These are phyloP conservation scores for Claviceps citrina DNA, from an alignment of 2,329 filamentous ascomycete genomes.

Conservation along the genomic window DNA sequence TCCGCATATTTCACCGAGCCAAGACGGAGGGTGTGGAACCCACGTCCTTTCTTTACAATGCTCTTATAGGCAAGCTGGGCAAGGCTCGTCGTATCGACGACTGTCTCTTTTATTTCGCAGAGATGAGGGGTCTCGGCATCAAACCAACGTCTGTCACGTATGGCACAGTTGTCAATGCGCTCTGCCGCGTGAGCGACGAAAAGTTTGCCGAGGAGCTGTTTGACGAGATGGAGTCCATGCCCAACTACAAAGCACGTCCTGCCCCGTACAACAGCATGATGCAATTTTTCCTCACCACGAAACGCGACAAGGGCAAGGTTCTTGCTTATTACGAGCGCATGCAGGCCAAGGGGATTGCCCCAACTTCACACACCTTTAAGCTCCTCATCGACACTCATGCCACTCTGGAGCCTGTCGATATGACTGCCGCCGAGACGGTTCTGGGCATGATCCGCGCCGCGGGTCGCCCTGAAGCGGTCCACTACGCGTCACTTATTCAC, in stretches of 20 bases:
- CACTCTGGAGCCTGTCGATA: slow-evolving; percentile 79
- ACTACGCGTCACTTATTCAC: slow-evolving; percentile 91
- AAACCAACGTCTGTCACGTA: slow-evolving; percentile 96
- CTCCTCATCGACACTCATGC: slow-evolving; percentile 90
- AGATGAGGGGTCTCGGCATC: slow-evolving; percentile 87
- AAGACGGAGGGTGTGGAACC: slow-evolving; percentile 89
- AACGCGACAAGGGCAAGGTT: slow-evolving; percentile 89
- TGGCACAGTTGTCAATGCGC: slow-evolving; percentile 91
- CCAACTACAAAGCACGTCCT: slow-evolving; percentile 94
- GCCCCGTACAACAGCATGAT: slow-evolving; percentile 99
- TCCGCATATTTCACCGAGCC: slow-evolving; percentile 92
- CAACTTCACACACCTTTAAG: slow-evolving; percentile 94
- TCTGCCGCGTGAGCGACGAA: slow-evolving; percentile 93
- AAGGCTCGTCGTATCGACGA: slow-evolving; percentile 97
- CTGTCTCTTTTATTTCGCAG: slow-evolving; percentile 92
- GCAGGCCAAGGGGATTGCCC: slow-evolving; percentile 70
- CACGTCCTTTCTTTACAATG: slow-evolving; percentile 95
- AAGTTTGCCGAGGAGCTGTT: slow-evolving; percentile 96
- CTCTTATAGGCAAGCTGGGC: slow-evolving; percentile 91
- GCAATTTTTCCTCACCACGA: slow-evolving; percentile 96
- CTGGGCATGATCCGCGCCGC: slow-evolving; percentile 61
- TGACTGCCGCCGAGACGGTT: slow-evolving; percentile 72
- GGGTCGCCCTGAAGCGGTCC: slow-evolving; percentile 77
- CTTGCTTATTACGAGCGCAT: slow-evolving; percentile 91
- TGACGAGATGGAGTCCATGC: slow-evolving; percentile 97